Evolutionary conservation across 164 flowering plant genomes (phyloP), one percentile per base, ranked within the genome.

Genomic region (Stephania yunnanensis): DNA sequence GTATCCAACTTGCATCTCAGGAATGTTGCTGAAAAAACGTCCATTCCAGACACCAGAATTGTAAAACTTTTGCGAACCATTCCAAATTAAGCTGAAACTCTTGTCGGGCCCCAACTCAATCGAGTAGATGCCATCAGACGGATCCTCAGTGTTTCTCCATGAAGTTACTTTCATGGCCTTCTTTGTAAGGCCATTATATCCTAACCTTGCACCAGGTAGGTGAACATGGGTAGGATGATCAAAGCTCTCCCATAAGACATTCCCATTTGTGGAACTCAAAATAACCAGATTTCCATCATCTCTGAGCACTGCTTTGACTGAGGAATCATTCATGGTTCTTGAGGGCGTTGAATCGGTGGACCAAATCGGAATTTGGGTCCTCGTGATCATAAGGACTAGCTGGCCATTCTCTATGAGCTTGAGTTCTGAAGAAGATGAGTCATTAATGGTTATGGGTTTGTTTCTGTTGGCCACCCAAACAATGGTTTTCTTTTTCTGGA

Each of bases 1-100:
- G 13, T 30, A 36, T 30, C 70, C 3, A 15, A 44, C 29, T 25
- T 30, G 12, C 12, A 30, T 22, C 31, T 25, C 25, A 30, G 36
- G 15, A 6, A 25, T 68, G 29, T 5, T 44, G 42, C 42, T 36
- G 42, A 36, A 36, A 36, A 36, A 36, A 36, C 42, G 42, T 36
- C 42, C 42, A 36, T 9, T 61, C 81, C 81, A 79, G 9, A 9
- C 6, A 10, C 81, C 81, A 52, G 75, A 75, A 2, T 46, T 25
- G 75, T 78, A 79, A 46, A 80, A 30, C 42, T 50, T 73, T 36
- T 36, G 42, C 42, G 42, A 36, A 36, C 42, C 42, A 36, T 36
- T 36, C 42, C 42, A 36, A 36, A 36, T 36, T 36, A 36, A 36
- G 42, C 42, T 36, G 42, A 36, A 36, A 36, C 42, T 36, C 42